Evolutionary conservation across 257 asterid genomes (phyloP).

Genomic region (Cruciata laevipes): DNA sequence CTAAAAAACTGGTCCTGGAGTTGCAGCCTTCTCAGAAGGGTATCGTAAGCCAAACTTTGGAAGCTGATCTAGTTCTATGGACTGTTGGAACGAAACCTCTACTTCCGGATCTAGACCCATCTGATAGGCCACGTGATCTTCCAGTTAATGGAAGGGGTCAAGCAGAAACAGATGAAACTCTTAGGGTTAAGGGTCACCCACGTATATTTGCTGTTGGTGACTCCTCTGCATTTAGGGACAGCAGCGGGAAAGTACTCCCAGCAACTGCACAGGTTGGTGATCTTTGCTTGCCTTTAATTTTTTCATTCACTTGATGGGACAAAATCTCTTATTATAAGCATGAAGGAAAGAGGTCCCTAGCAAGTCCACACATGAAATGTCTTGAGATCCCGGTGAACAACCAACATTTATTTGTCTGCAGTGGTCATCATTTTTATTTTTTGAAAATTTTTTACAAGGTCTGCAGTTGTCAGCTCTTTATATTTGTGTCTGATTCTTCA

Average conservation of each 20-base stretch:
- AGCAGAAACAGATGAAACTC: slow-evolving; percentile 97
- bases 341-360: neutral
- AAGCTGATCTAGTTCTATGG: slow-evolving; percentile 85
- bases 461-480: neutral
- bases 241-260: slow-evolving; percentile 77
- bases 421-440: neutral
- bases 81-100: slow-evolving; percentile 84
- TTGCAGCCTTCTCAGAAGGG: slow-evolving; percentile 81
- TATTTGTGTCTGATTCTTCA: neutral
- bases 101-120: slow-evolving; percentile 50
- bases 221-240: slow-evolving; percentile 77
- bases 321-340: neutral
- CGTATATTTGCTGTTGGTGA: slow-evolving; percentile 94
- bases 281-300: slow-evolving; percentile 9
- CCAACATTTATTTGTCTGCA: neutral
- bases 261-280: slow-evolving; percentile 78
- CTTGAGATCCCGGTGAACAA: neutral
- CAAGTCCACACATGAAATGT: neutral
- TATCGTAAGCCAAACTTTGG: slow-evolving; percentile 38
- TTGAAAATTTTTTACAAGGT: neutral
- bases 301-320: slow-evolving; percentile 9
- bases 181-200: slow-evolving; percentile 89
- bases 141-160: slow-evolving; percentile 91
- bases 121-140: slow-evolving; percentile 42
- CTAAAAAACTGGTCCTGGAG: slow-evolving; percentile 47